Base-by-base conservation (phyloP, 306 rosid species). In the Acacia confusa region DNA sequence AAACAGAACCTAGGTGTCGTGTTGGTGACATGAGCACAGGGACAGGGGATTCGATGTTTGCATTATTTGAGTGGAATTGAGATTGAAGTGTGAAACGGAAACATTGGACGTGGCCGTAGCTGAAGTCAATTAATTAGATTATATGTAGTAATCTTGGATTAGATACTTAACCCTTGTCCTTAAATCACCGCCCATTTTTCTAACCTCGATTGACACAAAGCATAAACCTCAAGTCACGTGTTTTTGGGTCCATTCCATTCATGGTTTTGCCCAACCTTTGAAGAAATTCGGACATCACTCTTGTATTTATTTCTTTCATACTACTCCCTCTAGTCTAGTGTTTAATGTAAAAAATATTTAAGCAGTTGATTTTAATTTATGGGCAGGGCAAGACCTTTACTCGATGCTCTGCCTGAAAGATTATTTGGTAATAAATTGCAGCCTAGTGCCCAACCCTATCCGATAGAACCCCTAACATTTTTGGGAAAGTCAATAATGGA, bases 181-280 rank as follows among this genome's bases (percentile, higher is more conserved):
- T 58, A 9, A 40, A 36, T 79, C 83, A 66, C 75, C 76, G 40
- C 45, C 77, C 53, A 73, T 52, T 65, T 53, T 27, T 22, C 55
- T 72, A 73, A 72, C 66, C 19, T 43, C 43, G 27, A 55, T 52
- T 41, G 38, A 65, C 57, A 36, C 80, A 78, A 74, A 76, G 45
- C 78, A 72, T 77, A 77, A 82, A 25, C 78, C 72, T 25, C 66
- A 63, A 48, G 36, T 28, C 50, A 6, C 79, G 74, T 69, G 72
- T 34, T 63, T 43, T 25, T 32, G 57, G 43, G 48, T 50, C 17
- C 13, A 22, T 44, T 45, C 30, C n/a, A 27, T 63, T 71, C 50
- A 20, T 28, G 34, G 58, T 10, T 36, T 63, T 27, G 82, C 81
- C 81, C 61, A 36, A 71, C 47, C 70, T 82, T 48, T 55, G 16